phyloP scores from a whole-genome alignment of 2,329 filamentous ascomycete genomes.

The Fusarium continuum region DNA sequence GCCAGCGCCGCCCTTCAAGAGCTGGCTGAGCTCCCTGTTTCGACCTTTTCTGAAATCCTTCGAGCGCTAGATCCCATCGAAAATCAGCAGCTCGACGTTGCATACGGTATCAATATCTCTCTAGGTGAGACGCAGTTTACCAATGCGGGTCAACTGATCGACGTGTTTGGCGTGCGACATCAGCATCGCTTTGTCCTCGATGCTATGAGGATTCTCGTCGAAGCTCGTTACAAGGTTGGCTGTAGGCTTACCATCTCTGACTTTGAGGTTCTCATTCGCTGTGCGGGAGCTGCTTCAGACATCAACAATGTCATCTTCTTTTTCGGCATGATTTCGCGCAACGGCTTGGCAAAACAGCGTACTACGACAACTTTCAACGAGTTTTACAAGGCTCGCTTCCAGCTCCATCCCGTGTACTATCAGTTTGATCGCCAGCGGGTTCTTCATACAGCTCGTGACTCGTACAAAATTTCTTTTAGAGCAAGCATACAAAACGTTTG shows the following conservation, averaged over 20 bases:
- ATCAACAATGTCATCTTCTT: constrained; percentile 46
- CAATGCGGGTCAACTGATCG: constrained; percentile 49
- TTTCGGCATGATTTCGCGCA: constrained; percentile 44
- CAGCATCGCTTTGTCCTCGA: constrained; percentile 52
- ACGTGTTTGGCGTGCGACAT: constrained; percentile 57
- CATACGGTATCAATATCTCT: constrained; percentile 52
- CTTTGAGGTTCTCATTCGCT: constrained; percentile 57
- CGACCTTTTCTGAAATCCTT: constrained; percentile 71
- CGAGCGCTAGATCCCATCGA: constrained; percentile 67
- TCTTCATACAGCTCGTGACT: constrained; percentile 52
- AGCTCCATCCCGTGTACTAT: constrained; percentile 57
- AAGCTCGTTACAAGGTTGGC: constrained; percentile 44
- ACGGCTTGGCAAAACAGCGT: constrained; percentile 44
- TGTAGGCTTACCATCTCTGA: constrained; percentile 51
- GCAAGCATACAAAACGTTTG: constrained; percentile 29
- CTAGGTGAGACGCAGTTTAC: constrained; percentile 53
- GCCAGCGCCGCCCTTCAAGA: constrained; percentile 44
- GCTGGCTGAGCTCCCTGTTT: constrained; percentile 56
- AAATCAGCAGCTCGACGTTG: constrained; percentile 60
- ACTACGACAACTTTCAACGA: constrained; percentile 53
- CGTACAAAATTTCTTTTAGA: constrained; percentile 41
- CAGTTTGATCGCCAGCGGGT: constrained; percentile 55
- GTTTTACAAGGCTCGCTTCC: constrained; percentile 58
- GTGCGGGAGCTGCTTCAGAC: constrained; percentile 57
- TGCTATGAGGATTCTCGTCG: constrained; percentile 48